Percentiles rank a stretch among this genome's conserved stretches.
Conservation (phyloP, 768 basidiomycete genomes). For the Myochromella boudieri region DNA sequence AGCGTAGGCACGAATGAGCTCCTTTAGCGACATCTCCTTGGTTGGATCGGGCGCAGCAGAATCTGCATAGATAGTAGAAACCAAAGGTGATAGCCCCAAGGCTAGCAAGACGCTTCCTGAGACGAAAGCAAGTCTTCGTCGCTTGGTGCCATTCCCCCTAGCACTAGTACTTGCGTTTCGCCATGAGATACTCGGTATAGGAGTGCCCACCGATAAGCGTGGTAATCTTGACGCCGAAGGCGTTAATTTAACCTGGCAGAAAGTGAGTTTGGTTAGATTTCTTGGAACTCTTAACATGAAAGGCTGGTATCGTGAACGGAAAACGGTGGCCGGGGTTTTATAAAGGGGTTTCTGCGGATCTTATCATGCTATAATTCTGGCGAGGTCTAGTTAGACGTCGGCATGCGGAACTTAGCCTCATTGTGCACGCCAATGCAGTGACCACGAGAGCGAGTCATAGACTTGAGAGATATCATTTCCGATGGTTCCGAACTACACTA, state of each 20-base stretch:
- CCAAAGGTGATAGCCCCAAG: conserved; percentile 12
- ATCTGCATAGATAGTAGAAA: conserved; percentile 14
- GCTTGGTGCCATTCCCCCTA: background rate
- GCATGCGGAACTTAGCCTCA: conserved; percentile 6
- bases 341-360: conserved; percentile 9
- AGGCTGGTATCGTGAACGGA: background rate
- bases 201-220: background rate
- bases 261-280: background rate
- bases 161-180: conserved; percentile 9
- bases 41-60: conserved; percentile 11
- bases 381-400: too few relatives aligned
- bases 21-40: conserved; percentile 25
- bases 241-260: background rate
- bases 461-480: background rate
- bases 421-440: background rate
- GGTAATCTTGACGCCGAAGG: background rate
- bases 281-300: conserved; percentile 11
- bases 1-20: conserved; percentile 69
- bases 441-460: background rate
- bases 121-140: conserved; percentile 5
- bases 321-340: background rate
- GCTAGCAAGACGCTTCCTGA: conserved; percentile 15
- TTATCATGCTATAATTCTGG: conserved; percentile 3
- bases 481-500: conserved; percentile 3
- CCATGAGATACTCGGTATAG: conserved; percentile 7